Evolutionary conservation across 1,284 basidiomycete genomes (phyloP), one percentile per base, ranked within the genome.

Genomic region (Pyrrhoderma lamaoense): DNA sequence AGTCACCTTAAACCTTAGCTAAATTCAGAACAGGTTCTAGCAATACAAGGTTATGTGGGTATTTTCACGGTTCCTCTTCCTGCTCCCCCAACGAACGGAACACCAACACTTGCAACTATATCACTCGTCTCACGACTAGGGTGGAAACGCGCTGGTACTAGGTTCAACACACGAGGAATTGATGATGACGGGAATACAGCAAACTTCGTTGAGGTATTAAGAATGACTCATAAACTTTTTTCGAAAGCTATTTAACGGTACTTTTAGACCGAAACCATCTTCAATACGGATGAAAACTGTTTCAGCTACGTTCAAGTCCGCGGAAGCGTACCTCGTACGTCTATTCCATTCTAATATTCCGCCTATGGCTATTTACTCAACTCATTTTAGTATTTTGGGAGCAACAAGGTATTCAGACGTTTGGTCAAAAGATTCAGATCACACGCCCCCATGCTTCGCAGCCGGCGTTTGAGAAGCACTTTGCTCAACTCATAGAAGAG

Each of bases 111-210:
- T 52, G 83, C 80, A 9, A 85, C 85, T 1, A 67, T 95, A 14
- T 82, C 85, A 2, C 68, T 97, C 52, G 86, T 96, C 49, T 92
- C 88, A 8, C 76, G 95, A 22, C 74, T 99, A 7, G 89, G 93
- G 31, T 95, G 90, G 83, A 95, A 93, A 67, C 78, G 94, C 56
- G 95, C 96, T 16, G 96, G 96, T 1, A 98, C 96, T 16, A 82
- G 96, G 27, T 99, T 97, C 73, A 95, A 97, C 63, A 95, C 94
- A 2, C 80, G 96, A 53, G 96, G 96, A 0, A 89, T 99, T 19
- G 96, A 99, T 64, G 96, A 99, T 65, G 93, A 97, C 61, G 95
- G 96, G 37, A 88, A 96, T 64, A 90, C 89, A 16, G 96, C 96
- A 45, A 98, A 99, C 64, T 98, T 97, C 68, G 96, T 96, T 34